Evolutionary conservation across 1,139 yeast genomes (phyloP).

Genomic region (Sugiyamaella sp.): DNA sequence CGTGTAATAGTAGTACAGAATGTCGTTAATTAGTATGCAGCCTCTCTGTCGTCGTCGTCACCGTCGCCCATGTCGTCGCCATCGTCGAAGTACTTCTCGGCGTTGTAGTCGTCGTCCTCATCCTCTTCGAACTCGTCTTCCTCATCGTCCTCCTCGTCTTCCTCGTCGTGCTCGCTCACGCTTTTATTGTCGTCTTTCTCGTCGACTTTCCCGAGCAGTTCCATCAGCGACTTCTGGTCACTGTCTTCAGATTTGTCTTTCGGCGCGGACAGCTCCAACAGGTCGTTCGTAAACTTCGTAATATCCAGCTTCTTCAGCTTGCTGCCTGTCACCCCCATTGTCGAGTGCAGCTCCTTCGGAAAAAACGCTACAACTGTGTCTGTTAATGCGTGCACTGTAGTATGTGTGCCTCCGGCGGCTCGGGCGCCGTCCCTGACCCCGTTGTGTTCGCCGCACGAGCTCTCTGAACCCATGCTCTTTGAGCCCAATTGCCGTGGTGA

Average conservation of each 20-base stretch:
- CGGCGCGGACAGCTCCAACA: constrained; percentile 38
- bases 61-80: constrained; percentile 50
- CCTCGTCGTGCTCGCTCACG: constrained; percentile 62
- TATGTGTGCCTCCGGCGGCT: too few species aligned
- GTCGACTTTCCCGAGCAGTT: constrained; percentile 40
- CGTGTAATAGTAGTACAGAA: neutral
- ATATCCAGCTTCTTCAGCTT: constrained; percentile 38
- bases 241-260: constrained; percentile 54
- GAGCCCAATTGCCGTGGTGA: too few species aligned
- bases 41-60: constrained; percentile 61
- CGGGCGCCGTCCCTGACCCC: too few species aligned
- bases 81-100: constrained; percentile 56
- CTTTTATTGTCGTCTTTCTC: constrained; percentile 52
- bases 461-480: too few species aligned
- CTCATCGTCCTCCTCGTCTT: constrained; percentile 76
- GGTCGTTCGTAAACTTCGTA: constrained; percentile 37
- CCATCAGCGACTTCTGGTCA: constrained; percentile 12
- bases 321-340: constrained; percentile 65
- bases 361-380: constrained; percentile 49
- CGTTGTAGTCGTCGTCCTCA: constrained; percentile 74
- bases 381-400: too few species aligned
- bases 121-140: constrained; percentile 74
- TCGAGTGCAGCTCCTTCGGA: constrained; percentile 77
- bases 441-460: too few species aligned
- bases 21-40: constrained; percentile 56